Percentiles rank a stretch among this genome's conserved stretches.
Conservation (phyloP, 345 rosid species). For the Crucihimalaya himalaica region DNA sequence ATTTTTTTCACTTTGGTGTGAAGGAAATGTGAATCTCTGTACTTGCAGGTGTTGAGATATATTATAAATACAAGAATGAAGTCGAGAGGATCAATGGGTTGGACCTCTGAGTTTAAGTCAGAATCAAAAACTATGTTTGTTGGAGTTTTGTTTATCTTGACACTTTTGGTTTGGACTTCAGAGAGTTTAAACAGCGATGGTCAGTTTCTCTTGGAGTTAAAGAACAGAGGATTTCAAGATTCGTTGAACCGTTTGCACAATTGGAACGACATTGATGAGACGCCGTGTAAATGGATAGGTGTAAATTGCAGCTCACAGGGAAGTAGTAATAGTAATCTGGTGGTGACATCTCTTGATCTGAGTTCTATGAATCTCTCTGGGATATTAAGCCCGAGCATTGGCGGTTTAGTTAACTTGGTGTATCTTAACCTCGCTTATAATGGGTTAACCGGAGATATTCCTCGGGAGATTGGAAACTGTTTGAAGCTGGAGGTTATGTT, state of each 20-base stretch:
- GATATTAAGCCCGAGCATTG: conserved; percentile 62
- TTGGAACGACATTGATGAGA: conserved; percentile 72
- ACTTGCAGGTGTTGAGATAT: conserved; percentile 31
- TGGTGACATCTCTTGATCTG: conserved; percentile 68
- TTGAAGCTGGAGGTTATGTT: conserved; percentile 49
- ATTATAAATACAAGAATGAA: not conserved
- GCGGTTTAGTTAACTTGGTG: conserved; percentile 60
- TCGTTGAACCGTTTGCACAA: conserved; percentile 46
- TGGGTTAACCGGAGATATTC: conserved; percentile 55
- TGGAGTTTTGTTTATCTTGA: conserved; percentile 41
- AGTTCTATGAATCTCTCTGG: conserved; percentile 83
- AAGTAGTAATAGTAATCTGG: conserved; percentile 34
- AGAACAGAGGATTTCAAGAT: conserved; percentile 57
- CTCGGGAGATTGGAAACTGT: conserved; percentile 75
- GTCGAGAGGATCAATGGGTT: conserved; percentile 35
- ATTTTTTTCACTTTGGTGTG: not conserved
- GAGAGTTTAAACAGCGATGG: conserved; percentile 73
- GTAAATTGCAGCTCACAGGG: conserved; percentile 69
- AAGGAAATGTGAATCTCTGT: conserved; percentile 13
- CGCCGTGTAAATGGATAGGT: conserved; percentile 83
- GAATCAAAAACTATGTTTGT: conserved; percentile 21
- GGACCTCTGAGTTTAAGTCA: conserved; percentile 37
- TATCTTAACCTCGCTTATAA: conserved; percentile 69
- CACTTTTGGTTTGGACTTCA: conserved; percentile 49
- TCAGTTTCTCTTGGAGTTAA: conserved; percentile 61